Evolutionary conservation across 2,329 filamentous ascomycete species (phyloP), one percentile per base, ranked within the genome.

Genomic region (Corinectria fuckeliana): DNA sequence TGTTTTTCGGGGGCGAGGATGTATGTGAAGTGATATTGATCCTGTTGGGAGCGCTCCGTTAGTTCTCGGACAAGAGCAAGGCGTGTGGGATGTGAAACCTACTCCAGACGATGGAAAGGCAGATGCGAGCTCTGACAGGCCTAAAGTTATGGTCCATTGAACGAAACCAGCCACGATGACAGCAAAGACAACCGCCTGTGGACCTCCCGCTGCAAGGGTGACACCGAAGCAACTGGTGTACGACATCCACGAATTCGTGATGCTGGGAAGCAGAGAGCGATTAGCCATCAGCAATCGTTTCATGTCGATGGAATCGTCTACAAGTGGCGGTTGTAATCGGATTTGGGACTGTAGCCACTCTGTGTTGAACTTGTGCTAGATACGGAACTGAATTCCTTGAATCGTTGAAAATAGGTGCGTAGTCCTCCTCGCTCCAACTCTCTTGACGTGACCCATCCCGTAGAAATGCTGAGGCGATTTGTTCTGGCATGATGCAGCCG

Each of bases 11-110:
- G 52, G 7, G 59, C 60, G 2, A 66, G 23, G 48, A 65, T 58
- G 34, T 56, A 65, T 3, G 60, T 63, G 21, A 66, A 66, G 21
- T 66, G 64, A 45, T 66, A 66, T 42, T 66, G 64, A 9, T 62
- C 64, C 61, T 30, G 3, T 30, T 34, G 11, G 8, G 8, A 30
- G 30, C 11, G 13, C n/a, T n/a, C n/a, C n/a, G 8, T 18, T 21
- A n/a, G 21, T 8, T 39, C 28, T 20, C n/a, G n/a, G n/a, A n/a
- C n/a, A n/a, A n/a, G 23, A 13, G 14, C 14, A 16, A 26, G n/a
- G 18, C 26, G 20, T 11, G 38, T 51, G 25, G 21, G 26, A 11
- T 25, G 18, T 5, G 16, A 28, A 39, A 54, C 38, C 20, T 23
- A 53, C 58, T 51, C 56, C 56, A 23, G 58, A 61, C 4, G 60